phyloP scores from a whole-genome alignment of 352 stramenopile species.

The Globisporangium echinulatum region DNA sequence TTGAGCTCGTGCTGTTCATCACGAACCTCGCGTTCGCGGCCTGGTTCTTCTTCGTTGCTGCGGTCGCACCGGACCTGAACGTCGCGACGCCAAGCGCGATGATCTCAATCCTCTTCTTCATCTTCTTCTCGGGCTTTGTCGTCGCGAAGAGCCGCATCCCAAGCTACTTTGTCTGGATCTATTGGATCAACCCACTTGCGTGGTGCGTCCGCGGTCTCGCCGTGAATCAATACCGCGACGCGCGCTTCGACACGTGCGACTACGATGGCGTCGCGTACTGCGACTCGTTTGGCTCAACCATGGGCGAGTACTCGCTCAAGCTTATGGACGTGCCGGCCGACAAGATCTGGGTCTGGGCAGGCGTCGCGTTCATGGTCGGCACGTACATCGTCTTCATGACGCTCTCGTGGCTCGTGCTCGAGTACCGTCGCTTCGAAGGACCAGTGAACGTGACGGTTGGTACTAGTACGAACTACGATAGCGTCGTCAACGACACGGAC shows the following conservation, averaged over 20 bases:
- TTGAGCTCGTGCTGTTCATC: not conserved
- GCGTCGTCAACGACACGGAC: not conserved
- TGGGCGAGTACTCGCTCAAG: conserved; percentile 28
- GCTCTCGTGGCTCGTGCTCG: not conserved
- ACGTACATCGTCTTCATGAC: not conserved
- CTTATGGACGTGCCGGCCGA: conserved; percentile 35
- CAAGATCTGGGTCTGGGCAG: conserved; percentile 27
- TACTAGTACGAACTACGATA: too few species aligned
- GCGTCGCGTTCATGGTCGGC: conserved; percentile 22
- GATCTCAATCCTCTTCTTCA: conserved; percentile 25
- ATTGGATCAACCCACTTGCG: conserved; percentile 52
- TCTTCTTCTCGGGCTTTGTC: conserved; percentile 46
- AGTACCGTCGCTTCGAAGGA: not conserved
- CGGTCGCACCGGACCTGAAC: conserved; percentile 27
- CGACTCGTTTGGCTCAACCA: conserved; percentile 17
- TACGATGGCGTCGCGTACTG: conserved; percentile 39
- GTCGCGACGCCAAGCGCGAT: conserved; percentile 22
- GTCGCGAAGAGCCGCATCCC: conserved; percentile 34
- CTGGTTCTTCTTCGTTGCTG: conserved; percentile 21
- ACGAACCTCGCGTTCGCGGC: conserved; percentile 24
- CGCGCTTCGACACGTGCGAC: conserved; percentile 23
- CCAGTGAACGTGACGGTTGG: not conserved
- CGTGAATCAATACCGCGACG: conserved; percentile 39
- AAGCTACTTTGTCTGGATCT: conserved; percentile 15
- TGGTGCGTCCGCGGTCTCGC: conserved; percentile 34